These are phyloP conservation scores for Prunus yedoensis DNA, from an alignment of 331 rosid species.

Conservation along the genomic window DNA sequence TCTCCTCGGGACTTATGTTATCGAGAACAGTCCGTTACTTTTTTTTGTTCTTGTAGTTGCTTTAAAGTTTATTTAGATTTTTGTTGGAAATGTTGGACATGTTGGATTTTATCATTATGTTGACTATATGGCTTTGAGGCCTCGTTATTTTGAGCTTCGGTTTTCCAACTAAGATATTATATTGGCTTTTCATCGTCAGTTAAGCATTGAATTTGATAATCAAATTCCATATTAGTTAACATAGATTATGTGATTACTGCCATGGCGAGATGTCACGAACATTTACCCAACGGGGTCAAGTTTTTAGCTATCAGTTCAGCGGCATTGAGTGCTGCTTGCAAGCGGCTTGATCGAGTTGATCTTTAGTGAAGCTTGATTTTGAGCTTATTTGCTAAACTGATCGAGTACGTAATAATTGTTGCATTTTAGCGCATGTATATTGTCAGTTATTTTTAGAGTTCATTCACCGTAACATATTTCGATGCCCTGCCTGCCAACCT, in stretches of 20 bases:
- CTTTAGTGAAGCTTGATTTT: too few relatives aligned
- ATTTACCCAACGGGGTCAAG: neutral
- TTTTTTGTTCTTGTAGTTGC: slow-evolving; percentile 35
- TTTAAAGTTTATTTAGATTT: slow-evolving; percentile 28
- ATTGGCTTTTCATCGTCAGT: slow-evolving; percentile 2
- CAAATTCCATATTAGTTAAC: neutral
- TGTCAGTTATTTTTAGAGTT: too few relatives aligned
- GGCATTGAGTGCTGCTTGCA: neutral
- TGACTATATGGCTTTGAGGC: slow-evolving; percentile 55
- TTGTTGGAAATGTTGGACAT: slow-evolving; percentile 36
- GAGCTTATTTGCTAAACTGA: too few relatives aligned
- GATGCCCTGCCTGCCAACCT: too few relatives aligned
- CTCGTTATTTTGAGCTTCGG: slow-evolving; percentile 23
- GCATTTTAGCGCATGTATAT: too few relatives aligned
- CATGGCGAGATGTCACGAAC: neutral
- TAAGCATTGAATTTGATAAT: neutral
- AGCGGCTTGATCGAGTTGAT: neutral
- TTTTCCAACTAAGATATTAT: slow-evolving; percentile 25
- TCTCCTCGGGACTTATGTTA: slow-evolving; percentile 28
- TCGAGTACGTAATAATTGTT: too few relatives aligned
- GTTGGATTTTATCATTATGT: slow-evolving; percentile 34
- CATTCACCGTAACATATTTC: too few relatives aligned
- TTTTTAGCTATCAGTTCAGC: too few relatives aligned
- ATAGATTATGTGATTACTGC: neutral
- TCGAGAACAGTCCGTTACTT: slow-evolving; percentile 41